These are phyloP conservation scores for Postia placenta DNA, from an alignment of 768 basidiomycete species.

Conservation along the genomic window DNA sequence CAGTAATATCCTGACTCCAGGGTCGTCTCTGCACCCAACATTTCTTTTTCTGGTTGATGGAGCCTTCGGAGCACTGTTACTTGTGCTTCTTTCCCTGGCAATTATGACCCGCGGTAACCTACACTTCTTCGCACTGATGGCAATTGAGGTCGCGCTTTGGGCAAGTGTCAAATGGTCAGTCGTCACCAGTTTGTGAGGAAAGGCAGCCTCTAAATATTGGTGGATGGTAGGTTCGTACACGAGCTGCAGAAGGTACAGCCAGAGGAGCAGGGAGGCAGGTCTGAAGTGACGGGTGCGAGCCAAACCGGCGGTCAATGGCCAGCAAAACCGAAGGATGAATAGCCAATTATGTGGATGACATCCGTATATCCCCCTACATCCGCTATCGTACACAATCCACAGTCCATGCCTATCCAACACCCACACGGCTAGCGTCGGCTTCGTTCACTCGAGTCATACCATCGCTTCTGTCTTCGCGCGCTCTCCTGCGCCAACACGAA, in stretches of 20 bases:
- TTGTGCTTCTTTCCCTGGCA: conserved; percentile 53
- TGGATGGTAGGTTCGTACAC: conserved; percentile 38
- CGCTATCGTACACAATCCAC: too few relatives aligned
- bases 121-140: conserved; percentile 63
- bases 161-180: conserved; percentile 75
- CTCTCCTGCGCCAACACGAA: conserved; percentile 85
- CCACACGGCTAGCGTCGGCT: conserved; percentile 37
- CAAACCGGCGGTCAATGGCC: background rate
- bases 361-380: too few relatives aligned
- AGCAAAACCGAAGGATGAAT: too few relatives aligned
- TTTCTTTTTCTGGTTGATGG: conserved; percentile 62
- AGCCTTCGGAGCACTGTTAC: conserved; percentile 50
- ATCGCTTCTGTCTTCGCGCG: conserved; percentile 66
- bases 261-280: background rate
- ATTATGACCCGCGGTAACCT: conserved; percentile 57
- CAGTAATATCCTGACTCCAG: conserved; percentile 58
- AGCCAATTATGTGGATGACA: too few relatives aligned
- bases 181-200: background rate
- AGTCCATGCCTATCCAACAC: too few relatives aligned
- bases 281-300: background rate
- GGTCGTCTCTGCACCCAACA: conserved; percentile 67
- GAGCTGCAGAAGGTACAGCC: conserved; percentile 17
- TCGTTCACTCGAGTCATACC: conserved; percentile 75
- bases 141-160: conserved; percentile 66
- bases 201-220: conserved; percentile 24